A percentile compares a stretch with the other conserved stretches of the same genome.
phyloP scores from a whole-genome alignment of 139 green algal genomes.

The Tetratostichococcus sp. region DNA sequence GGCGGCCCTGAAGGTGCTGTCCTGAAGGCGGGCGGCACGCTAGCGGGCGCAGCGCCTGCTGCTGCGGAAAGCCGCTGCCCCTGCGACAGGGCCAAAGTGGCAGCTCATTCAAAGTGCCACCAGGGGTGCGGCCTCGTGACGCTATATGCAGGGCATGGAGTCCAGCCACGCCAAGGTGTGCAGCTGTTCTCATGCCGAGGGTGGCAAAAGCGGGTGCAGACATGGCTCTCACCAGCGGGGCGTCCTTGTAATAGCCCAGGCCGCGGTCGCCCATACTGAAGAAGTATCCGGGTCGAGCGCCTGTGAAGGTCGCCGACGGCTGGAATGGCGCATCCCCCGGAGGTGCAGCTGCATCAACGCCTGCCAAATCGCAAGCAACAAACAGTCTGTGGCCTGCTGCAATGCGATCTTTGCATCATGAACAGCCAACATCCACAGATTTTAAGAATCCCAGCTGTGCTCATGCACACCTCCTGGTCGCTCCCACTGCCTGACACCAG shows the following conservation, averaged over 20 bases:
- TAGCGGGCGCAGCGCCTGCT: neutral
- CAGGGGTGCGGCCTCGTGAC: too few species aligned
- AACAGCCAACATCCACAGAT: too few species aligned
- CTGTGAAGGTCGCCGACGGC: slow-evolving; percentile 40
- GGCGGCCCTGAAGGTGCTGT: neutral
- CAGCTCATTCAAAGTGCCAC: too few species aligned
- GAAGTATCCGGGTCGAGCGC: slow-evolving; percentile 46
- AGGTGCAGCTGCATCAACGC: slow-evolving; percentile 9
- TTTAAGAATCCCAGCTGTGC: too few species aligned
- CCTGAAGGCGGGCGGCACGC: neutral
- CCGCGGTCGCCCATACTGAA: slow-evolving; percentile 58
- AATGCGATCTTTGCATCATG: too few species aligned
- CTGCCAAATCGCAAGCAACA: slow-evolving; percentile 18
- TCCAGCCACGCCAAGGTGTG: too few species aligned
- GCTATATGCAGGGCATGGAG: too few species aligned
- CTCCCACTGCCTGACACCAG: slow-evolving; percentile 9
- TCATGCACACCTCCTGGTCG: neutral
- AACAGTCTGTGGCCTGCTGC: too few species aligned
- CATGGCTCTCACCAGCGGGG: neutral
- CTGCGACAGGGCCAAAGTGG: too few species aligned
- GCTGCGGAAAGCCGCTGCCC: neutral
- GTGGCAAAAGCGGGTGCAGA: too few species aligned
- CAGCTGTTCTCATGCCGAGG: too few species aligned
- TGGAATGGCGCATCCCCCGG: slow-evolving; percentile 9
- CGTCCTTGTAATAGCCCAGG: slow-evolving; percentile 52